Base-by-base conservation (phyloP, 345 rosid species). In the Citrus glauca region DNA sequence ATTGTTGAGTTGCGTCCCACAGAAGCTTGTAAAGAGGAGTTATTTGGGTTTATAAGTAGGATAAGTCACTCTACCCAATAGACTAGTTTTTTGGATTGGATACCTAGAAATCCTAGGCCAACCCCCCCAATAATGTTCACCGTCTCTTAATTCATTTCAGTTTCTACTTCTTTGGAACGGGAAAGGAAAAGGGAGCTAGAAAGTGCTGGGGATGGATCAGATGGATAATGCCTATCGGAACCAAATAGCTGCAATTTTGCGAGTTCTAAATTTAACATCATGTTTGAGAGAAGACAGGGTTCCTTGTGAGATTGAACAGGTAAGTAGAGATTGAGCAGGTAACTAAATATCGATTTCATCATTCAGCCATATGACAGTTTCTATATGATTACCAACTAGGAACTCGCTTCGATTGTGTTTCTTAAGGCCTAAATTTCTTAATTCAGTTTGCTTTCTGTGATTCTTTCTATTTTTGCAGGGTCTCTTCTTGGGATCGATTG, bases 271-370 rank as follows among this genome's bases (percentile, higher is more conserved):
- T 69, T 79, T 83, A 5, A 75, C 87, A 20, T 74, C 84, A 69
- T 63, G 84, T 74, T 74, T 74, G 80, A 83, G 84, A 81, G 88
- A 85, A 4, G 93, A 86, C 59, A 85, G 66, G 75, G 82, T 82
- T 68, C 91, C 88, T 5, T 89, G 86, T 74, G 81, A 69, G 79
- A 90, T 92, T 32, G 85, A 89, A 78, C 85, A 86, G 89, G 95
- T 32, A 32, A 32, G 33, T 32, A 32, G 81, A 69, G 79, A 90
- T 92, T 32, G 85, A 89, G 77, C 85, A 86, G 89, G 93, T 89
- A 33, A 22, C 27, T 53, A 45, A 37, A 0, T 69, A 5, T 27
- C 30, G 69, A 71, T 59, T 33, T 59, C 32, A 72, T 35, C 42
- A 22, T 61, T 78, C 6, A 42, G 28, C 35, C 7, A 32, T 45